Evolutionary conservation across 1,284 basidiomycete genomes (phyloP).

Genomic region (Coniferiporia weirii): DNA sequence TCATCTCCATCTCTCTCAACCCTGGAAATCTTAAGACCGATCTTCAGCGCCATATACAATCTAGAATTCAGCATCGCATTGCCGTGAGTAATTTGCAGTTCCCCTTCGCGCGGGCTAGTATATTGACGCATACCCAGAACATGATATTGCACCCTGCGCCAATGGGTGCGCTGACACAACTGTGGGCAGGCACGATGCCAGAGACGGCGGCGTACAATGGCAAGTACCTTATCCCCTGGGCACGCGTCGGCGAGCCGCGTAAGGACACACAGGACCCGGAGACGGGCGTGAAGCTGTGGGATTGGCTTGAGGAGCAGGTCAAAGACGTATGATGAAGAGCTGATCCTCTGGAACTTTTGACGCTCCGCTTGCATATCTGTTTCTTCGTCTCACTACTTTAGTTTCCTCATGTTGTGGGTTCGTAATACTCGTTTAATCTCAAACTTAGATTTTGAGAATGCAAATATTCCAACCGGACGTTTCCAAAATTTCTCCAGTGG

Average conservation of each 20-base stretch:
- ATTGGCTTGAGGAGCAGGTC: conserved; percentile 31
- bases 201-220: conserved; percentile 19
- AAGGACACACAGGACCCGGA: conserved; percentile 23
- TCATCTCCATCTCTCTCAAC: conserved; percentile 26
- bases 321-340: conserved; percentile 7
- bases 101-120: conserved; percentile 5
- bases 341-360: too few relatives aligned
- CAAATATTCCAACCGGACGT: too few relatives aligned
- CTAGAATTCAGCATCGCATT: conserved; percentile 6
- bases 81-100: conserved; percentile 3
- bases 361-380: too few relatives aligned
- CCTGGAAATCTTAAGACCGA: conserved; percentile 36
- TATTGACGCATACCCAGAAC: conserved; percentile 14
- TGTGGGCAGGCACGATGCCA: conserved; percentile 22
- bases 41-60: conserved; percentile 36
- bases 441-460: too few relatives aligned
- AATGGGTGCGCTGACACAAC: conserved; percentile 22
- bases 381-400: too few relatives aligned
- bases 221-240: conserved; percentile 31
- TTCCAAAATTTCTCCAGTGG: too few relatives aligned
- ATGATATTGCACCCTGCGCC: conserved; percentile 16
- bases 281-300: conserved; percentile 29
- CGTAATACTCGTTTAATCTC: too few relatives aligned
- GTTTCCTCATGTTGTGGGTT: too few relatives aligned
- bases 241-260: conserved; percentile 22